These are phyloP conservation scores for Curvularia eragrostidis DNA, from an alignment of 2,329 filamentous ascomycete genomes.

Conservation along the genomic window DNA sequence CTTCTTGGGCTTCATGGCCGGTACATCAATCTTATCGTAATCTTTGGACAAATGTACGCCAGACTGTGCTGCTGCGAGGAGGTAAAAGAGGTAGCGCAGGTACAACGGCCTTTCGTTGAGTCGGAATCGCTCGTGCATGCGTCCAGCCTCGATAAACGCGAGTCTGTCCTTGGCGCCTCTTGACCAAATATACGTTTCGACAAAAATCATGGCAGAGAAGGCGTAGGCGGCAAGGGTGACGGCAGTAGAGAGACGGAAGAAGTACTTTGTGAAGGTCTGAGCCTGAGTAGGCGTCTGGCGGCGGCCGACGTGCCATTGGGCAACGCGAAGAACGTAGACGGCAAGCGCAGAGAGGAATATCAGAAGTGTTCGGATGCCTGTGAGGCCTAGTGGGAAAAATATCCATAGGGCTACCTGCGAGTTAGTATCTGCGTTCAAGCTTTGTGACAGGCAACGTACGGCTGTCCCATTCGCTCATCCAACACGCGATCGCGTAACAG, in stretches of 20 bases:
- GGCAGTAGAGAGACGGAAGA: slow-evolving; percentile 66
- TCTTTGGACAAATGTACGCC: slow-evolving; percentile 73
- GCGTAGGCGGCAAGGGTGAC: slow-evolving; percentile 79
- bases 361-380: slow-evolving; percentile 75
- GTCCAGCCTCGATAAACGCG: slow-evolving; percentile 73
- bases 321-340: slow-evolving; percentile 84
- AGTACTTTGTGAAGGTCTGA: slow-evolving; percentile 66
- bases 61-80: slow-evolving; percentile 74
- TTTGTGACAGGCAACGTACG: slow-evolving; percentile 60
- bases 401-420: slow-evolving; percentile 74
- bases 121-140: slow-evolving; percentile 70
- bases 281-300: slow-evolving; percentile 73
- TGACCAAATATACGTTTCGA: slow-evolving; percentile 80
- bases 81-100: slow-evolving; percentile 72
- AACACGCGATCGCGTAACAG: slow-evolving; percentile 75
- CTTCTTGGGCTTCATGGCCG: slow-evolving; percentile 41
- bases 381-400: slow-evolving; percentile 81
- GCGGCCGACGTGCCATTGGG: slow-evolving; percentile 70
- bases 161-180: slow-evolving; percentile 66
- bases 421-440: slow-evolving; percentile 20
- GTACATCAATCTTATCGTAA: slow-evolving; percentile 69
- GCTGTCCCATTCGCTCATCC: slow-evolving; percentile 69
- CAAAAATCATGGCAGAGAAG: slow-evolving; percentile 79
- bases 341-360: slow-evolving; percentile 78
- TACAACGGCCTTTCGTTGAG: slow-evolving; percentile 89